Evolutionary conservation across 2,329 filamentous ascomycete species (phyloP), one percentile per base, ranked within the genome.

Genomic region (Colletotrichum theobromicola): DNA sequence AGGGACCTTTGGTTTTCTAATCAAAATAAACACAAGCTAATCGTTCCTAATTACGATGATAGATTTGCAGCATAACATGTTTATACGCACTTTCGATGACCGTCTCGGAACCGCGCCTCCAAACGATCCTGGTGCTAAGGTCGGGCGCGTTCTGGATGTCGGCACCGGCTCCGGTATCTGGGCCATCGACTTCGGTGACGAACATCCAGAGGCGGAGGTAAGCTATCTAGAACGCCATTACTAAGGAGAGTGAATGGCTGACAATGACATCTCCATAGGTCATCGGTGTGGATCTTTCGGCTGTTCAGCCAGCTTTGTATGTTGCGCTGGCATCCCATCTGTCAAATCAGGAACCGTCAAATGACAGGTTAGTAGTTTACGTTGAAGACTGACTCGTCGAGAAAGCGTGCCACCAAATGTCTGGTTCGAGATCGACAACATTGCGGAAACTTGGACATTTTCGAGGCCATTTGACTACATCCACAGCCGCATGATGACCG

Each of bases 401-500:
- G 12, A 28, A 8, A 60, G 57, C 7, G 79, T 87, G 26, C 84
- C 84, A 0, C 81, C 81, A 2, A 85, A 85, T 70, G 75, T 84
- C 2, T 73, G 78, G 15, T 86, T 86, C 67, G 78, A 84, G 72
- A 80, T 86, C 62, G 85, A 86, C 62, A 82, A 85, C 72, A 34
- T 79, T 4, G 75, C 80, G 63, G 60, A 78, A 13, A 73, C 76
- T n/a, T 79, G 76, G 77, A 74, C 77, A 9, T 79, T 74, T 70
- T 84, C 86, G 3, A 78, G 84, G 4, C 82, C 85, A 62, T 90
- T 90, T 79, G 90, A 92, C 81, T 89, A 88, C 78, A 89, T 93
- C 76, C 91, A 92, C 79, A 88, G 88, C 6, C 87, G 88, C 57
- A 84, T 89, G 76, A 83, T 92, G 77, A 65, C 35, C 12, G 37